phyloP scores from a whole-genome alignment of 352 stramenopile species.

The Pythium aquatile region DNA sequence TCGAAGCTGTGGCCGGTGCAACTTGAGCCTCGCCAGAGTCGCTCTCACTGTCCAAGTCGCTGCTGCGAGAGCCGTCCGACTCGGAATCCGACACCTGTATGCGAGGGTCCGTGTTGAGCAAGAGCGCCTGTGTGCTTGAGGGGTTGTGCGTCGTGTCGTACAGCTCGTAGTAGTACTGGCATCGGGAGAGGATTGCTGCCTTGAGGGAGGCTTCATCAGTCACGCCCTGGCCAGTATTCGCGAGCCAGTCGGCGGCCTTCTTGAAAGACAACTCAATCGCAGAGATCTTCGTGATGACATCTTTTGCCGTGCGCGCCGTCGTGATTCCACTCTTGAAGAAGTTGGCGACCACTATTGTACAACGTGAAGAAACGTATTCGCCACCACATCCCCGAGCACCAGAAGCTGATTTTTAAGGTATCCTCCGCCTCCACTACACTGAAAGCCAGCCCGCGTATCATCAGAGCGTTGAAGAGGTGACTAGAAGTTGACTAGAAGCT shows the following conservation, averaged over 20 bases:
- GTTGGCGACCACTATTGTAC: too few species aligned
- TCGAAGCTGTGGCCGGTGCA: not conserved
- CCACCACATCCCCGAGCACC: too few species aligned
- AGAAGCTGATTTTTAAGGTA: too few species aligned
- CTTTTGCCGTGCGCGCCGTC: constrained; percentile 18
- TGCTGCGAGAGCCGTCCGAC: not conserved
- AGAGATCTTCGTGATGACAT: constrained; percentile 22
- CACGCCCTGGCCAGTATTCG: constrained; percentile 22
- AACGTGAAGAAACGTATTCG: too few species aligned
- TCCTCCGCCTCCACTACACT: too few species aligned
- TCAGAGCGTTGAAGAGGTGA: too few species aligned
- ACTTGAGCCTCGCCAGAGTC: not conserved
- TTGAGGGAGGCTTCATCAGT: constrained; percentile 15
- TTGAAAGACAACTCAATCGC: constrained; percentile 19
- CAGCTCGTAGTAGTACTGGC: constrained; percentile 22
- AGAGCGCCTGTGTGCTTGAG: not conserved
- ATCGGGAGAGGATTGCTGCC: constrained; percentile 15
- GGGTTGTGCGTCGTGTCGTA: constrained; percentile 18
- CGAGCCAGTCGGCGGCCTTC: constrained; percentile 21
- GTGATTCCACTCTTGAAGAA: constrained; percentile 5
- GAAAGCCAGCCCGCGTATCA: too few species aligned
- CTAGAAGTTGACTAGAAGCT: too few species aligned
- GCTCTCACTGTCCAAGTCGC: not conserved
- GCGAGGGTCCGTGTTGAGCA: not conserved
- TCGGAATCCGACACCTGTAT: not conserved